A percentile compares a stretch with the other conserved stretches of the same genome.
Conservation (phyloP, 495 filamentous ascomycete species). For the Staphylotrichum tortipilum region DNA sequence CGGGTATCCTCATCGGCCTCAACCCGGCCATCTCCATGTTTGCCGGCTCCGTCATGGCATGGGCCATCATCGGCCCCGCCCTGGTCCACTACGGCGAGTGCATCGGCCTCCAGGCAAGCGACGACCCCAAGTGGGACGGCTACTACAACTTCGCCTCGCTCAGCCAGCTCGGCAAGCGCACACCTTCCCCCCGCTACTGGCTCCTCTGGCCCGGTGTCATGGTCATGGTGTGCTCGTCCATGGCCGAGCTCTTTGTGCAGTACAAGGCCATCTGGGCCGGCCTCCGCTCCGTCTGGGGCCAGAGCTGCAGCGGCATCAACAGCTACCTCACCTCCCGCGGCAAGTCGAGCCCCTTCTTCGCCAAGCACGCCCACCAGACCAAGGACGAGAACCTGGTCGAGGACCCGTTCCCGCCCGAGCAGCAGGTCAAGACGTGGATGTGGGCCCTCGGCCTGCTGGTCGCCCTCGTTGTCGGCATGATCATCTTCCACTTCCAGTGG, state of each 20-base stretch:
- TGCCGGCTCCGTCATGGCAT: slow-evolving; percentile 49
- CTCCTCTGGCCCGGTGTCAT: slow-evolving; percentile 60
- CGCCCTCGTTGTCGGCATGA: slow-evolving; percentile 44
- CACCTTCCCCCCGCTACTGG: slow-evolving; percentile 56
- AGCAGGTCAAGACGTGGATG: slow-evolving; percentile 56
- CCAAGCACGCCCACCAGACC: slow-evolving; percentile 28
- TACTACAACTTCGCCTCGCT: slow-evolving; percentile 45
- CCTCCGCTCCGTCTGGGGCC: slow-evolving; percentile 42
- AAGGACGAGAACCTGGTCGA: slow-evolving; percentile 27
- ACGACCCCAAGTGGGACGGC: slow-evolving; percentile 44
- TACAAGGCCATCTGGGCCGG: slow-evolving; percentile 51
- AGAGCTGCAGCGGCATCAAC: slow-evolving; percentile 37
- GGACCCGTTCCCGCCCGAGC: slow-evolving; percentile 43
- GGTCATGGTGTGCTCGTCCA: slow-evolving; percentile 53
- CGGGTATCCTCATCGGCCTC: slow-evolving; percentile 57
- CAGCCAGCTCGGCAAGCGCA: slow-evolving; percentile 30
- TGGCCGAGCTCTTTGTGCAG: slow-evolving; percentile 53
- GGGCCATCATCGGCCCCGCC: slow-evolving; percentile 56
- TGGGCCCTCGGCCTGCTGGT: slow-evolving; percentile 48
- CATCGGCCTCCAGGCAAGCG: slow-evolving; percentile 36
- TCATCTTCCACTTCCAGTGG: slow-evolving; percentile 54
- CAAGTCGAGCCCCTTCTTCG: slow-evolving; percentile 40
- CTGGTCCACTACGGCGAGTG: slow-evolving; percentile 49
- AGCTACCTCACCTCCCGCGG: slow-evolving; percentile 28
- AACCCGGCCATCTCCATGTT: slow-evolving; percentile 59